Conservation (phyloP, 2,329 filamentous ascomycete genomes). For the Neopestalotiopsis rosae region DNA sequence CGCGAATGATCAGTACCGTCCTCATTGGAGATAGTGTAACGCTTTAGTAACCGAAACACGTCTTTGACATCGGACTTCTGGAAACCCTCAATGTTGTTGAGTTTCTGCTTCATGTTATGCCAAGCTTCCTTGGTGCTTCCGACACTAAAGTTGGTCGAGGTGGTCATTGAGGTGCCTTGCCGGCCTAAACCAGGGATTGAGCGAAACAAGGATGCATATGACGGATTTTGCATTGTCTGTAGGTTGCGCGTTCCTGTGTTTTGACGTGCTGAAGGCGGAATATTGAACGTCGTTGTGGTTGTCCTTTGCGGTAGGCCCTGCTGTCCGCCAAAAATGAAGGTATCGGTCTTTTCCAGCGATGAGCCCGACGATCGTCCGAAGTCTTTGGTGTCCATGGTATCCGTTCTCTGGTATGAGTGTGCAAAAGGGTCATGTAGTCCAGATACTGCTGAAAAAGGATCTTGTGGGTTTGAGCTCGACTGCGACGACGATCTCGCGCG, state of each 20-base stretch:
- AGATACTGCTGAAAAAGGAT: background rate
- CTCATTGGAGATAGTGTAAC: slow-evolving; percentile 35
- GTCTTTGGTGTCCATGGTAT: slow-evolving; percentile 28
- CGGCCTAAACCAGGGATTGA: slow-evolving; percentile 32
- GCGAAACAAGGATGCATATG: slow-evolving; percentile 10
- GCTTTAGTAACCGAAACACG: slow-evolving; percentile 28
- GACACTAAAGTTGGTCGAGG: slow-evolving; percentile 44
- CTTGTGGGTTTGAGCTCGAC: background rate
- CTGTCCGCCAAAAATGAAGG: slow-evolving; percentile 3
- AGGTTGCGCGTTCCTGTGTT: slow-evolving; percentile 18
- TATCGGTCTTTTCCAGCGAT: slow-evolving; percentile 27
- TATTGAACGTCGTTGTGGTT: background rate
- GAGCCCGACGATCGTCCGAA: slow-evolving; percentile 29
- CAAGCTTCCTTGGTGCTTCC: slow-evolving; percentile 38
- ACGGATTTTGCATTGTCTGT: slow-evolving; percentile 19
- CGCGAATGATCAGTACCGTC: slow-evolving; percentile 24
- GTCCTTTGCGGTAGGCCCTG: background rate
- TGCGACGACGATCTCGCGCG: slow-evolving; percentile 34
- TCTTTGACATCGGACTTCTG: slow-evolving; percentile 40
- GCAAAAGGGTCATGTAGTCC: slow-evolving; percentile 25
- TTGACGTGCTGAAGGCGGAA: background rate
- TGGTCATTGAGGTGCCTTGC: slow-evolving; percentile 42
- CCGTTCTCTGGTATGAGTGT: slow-evolving; percentile 21
- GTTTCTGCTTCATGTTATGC: slow-evolving; percentile 12
- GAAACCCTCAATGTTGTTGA: slow-evolving; percentile 1